These are phyloP conservation scores for Metarhizium rileyi DNA, from an alignment of 2,329 filamentous ascomycete species.

Conservation along the genomic window DNA sequence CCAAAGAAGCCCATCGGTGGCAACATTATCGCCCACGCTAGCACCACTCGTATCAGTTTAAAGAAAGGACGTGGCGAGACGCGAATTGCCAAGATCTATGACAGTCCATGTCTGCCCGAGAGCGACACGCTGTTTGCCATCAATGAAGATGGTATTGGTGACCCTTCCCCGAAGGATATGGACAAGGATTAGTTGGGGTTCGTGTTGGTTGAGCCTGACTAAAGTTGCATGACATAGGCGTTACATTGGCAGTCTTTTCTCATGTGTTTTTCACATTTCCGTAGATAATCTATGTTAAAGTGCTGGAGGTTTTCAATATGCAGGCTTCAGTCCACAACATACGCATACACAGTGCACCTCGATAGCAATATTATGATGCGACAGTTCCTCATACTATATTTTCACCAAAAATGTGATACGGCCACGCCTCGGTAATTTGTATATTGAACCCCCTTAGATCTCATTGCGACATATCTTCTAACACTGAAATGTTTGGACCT, in stretches of 20 bases:
- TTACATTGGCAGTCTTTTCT: not conserved
- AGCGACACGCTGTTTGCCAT: constrained; percentile 96
- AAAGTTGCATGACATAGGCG: not conserved
- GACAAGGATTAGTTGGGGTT: constrained; percentile 57
- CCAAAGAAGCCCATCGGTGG: constrained; percentile 98
- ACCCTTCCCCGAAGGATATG: constrained; percentile 89
- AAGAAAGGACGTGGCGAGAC: constrained; percentile 96
- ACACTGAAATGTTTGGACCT: too few relatives aligned
- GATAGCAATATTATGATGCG: too few relatives aligned
- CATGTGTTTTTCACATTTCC: not conserved
- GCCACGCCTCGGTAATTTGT: too few relatives aligned
- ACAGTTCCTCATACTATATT: too few relatives aligned
- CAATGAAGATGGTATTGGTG: constrained; percentile 91
- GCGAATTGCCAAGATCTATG: constrained; percentile 97
- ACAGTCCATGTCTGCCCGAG: constrained; percentile 93
- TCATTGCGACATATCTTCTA: too few relatives aligned
- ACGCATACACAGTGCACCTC: too few relatives aligned
- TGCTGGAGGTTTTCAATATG: too few relatives aligned
- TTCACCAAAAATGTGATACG: too few relatives aligned
- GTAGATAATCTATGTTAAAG: too few relatives aligned
- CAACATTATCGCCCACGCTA: constrained; percentile 97
- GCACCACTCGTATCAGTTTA: constrained; percentile 84
- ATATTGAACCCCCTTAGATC: too few relatives aligned
- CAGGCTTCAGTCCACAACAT: too few relatives aligned
- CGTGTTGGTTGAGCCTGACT: not conserved